phyloP scores from a whole-genome alignment of 768 basidiomycete genomes.

The Suillus cothurnatus region DNA sequence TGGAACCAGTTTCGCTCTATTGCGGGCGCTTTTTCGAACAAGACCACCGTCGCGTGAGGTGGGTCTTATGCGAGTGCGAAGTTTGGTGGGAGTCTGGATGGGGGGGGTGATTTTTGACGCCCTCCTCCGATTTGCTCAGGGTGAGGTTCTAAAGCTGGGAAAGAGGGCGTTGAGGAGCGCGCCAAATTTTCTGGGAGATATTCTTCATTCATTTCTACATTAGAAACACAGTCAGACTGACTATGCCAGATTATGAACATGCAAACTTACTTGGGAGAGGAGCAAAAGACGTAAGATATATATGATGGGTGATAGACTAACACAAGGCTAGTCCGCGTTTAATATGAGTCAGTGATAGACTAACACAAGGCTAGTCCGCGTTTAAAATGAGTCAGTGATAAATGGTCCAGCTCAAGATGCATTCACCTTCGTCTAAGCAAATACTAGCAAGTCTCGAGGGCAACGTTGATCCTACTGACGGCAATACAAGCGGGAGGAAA shows the following conservation, averaged over 20 bases:
- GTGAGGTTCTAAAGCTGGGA: background rate
- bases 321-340: too few relatives aligned
- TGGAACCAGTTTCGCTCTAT: background rate
- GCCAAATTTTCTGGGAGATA: background rate
- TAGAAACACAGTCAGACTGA: background rate
- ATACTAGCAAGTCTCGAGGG: too few relatives aligned
- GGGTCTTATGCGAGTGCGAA: background rate
- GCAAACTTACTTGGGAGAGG: background rate
- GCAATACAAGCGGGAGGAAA: too few relatives aligned
- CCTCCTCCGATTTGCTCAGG: background rate
- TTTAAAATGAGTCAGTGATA: too few relatives aligned
- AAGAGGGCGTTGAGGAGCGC: background rate
- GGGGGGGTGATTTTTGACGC: background rate
- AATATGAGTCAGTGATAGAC: too few relatives aligned
- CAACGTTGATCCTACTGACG: too few relatives aligned
- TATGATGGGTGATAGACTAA: background rate
- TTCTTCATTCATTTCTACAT: background rate
- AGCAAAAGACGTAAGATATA: background rate
- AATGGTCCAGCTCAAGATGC: too few relatives aligned
- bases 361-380: too few relatives aligned
- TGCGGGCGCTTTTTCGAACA: background rate
- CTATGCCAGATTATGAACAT: background rate
- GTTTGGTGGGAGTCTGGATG: background rate
- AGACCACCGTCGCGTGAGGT: background rate
- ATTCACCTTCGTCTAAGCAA: too few relatives aligned